These are phyloP conservation scores for Peronospora belbahrii DNA, from an alignment of 352 stramenopile species.

Conservation along the genomic window DNA sequence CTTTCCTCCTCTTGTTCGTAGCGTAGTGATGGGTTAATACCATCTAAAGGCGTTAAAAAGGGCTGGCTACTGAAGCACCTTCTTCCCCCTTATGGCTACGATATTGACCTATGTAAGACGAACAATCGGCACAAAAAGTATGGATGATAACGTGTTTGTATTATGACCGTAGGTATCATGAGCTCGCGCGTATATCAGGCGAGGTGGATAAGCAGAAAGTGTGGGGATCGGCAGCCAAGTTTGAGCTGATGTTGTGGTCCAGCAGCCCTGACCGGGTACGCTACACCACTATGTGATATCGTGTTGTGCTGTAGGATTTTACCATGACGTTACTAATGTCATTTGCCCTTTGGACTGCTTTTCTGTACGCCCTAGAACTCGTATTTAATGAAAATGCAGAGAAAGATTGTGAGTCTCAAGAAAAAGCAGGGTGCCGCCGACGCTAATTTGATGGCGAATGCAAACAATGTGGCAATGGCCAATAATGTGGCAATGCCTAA, in stretches of 20 bases:
- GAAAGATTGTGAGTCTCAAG: conserved; percentile 76
- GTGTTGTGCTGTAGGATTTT: too few relatives aligned
- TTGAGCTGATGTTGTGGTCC: conserved; percentile 82
- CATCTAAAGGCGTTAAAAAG: too few relatives aligned
- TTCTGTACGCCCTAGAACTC: conserved; percentile 39
- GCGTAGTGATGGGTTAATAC: too few relatives aligned
- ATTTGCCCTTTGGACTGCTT: background rate
- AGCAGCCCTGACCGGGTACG: conserved; percentile 58
- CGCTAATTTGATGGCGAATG: conserved; percentile 26
- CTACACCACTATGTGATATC: background rate
- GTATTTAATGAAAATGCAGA: conserved; percentile 80
- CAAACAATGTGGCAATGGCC: conserved; percentile 19
- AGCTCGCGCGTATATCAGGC: conserved; percentile 73
- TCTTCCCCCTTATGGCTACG: background rate
- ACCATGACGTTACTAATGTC: conserved; percentile 5
- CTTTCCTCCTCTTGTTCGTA: background rate
- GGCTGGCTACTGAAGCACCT: too few relatives aligned
- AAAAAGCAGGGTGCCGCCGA: conserved; percentile 49
- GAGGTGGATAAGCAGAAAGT: conserved; percentile 82
- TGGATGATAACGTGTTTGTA: too few relatives aligned
- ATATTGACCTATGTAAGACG: too few relatives aligned
- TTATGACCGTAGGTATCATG: conserved; percentile 54
- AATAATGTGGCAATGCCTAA: conserved; percentile 26
- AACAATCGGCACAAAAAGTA: too few relatives aligned
- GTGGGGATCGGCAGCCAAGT: conserved; percentile 78